Base-by-base conservation (phyloP, 495 filamentous ascomycete genomes). In the Glarea lozoyensis region DNA sequence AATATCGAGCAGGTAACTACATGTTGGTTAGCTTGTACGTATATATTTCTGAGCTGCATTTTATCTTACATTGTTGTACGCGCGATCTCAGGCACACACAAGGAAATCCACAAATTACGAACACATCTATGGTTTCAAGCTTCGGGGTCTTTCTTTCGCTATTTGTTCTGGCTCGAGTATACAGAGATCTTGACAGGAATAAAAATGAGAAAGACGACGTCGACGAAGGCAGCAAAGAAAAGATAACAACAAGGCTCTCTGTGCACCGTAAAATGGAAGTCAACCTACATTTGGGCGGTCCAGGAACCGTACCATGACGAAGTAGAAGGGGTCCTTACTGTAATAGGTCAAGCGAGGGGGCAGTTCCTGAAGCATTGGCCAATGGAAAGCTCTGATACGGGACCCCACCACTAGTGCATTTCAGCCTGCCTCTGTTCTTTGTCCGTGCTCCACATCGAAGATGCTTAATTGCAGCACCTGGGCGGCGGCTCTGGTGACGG, bases 401-500 rank as follows among this genome's bases (percentile, higher is more conserved):
- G n/a, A 20, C 50, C 46, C 50, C 41, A 46, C 46, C 22, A 49
- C 42, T 46, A 46, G 50, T 53, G 50, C 50, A 53, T 49, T 41
- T 52, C 16, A 11, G 22, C 20, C 12, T 1, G 42, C 12, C 24
- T 13, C 29, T 29, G 15, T 18, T 27, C 23, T 17, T 19, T 34
- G 21, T 43, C 21, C 16, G 12, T 40, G 9, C 37, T 2, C 22
- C 23, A 19, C n/a, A 5, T 37, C 12, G 18, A 5, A 4, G 18
- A 33, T 45, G 42, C 33, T 34, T 37, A n/a, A n/a, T n/a, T n/a
- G n/a, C n/a, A n/a, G 33, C n/a, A 16, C n/a, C 31, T 34, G 31
- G n/a, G 31, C 31, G 31, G n/a, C n/a, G n/a, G 31, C 31, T 34
- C 31, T 34, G n/a, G 31, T 4, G 4, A 13, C 17, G 25, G 7